A percentile compares a stretch with the other conserved stretches of the same genome.
Conservation (phyloP, 129 eudicot genomes). For the Helianthus tuberosus region DNA sequence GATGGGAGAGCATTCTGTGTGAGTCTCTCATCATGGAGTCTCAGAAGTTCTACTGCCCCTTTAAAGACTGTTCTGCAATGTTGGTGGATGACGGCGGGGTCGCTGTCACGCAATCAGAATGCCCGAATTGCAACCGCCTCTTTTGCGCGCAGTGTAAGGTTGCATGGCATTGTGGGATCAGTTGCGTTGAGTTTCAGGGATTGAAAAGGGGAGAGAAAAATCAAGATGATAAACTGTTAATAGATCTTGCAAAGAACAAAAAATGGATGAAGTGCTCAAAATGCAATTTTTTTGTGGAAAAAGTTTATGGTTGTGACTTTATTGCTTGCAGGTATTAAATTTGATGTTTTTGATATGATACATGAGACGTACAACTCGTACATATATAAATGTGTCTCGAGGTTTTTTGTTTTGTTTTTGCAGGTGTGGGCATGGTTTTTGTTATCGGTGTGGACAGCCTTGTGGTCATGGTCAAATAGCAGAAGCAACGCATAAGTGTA, state of each 20-base stretch:
- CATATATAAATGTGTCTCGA: too few relatives aligned
- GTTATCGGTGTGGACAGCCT: too few relatives aligned
- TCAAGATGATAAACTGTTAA: constrained; percentile 29
- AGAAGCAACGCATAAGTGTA: too few relatives aligned
- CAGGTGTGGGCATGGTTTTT: too few relatives aligned
- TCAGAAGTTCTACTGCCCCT: constrained; percentile 59
- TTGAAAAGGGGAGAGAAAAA: constrained; percentile 32
- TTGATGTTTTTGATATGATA: not conserved
- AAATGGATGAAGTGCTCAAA: constrained; percentile 59
- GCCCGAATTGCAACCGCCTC: constrained; percentile 53
- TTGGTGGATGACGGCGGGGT: constrained; percentile 40
- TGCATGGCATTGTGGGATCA: constrained; percentile 48
- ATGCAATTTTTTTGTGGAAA: constrained; percentile 54
- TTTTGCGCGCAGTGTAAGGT: constrained; percentile 61
- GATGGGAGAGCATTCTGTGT: constrained; percentile 47
- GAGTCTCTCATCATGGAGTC: constrained; percentile 38
- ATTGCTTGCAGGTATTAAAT: constrained; percentile 49
- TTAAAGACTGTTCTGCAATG: constrained; percentile 54
- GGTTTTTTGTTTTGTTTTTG: too few relatives aligned
- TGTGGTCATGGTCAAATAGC: not conserved
- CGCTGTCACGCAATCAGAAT: constrained; percentile 39
- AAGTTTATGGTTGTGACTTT: constrained; percentile 46
- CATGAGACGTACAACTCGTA: not conserved
- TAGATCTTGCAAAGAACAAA: constrained; percentile 43
- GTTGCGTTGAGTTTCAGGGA: constrained; percentile 42